A percentile compares a stretch with the other conserved stretches of the same genome.
These are phyloP conservation scores for Akanthomyces lecanii DNA, from an alignment of 2,329 filamentous ascomycete genomes.

Conservation along the genomic window DNA sequence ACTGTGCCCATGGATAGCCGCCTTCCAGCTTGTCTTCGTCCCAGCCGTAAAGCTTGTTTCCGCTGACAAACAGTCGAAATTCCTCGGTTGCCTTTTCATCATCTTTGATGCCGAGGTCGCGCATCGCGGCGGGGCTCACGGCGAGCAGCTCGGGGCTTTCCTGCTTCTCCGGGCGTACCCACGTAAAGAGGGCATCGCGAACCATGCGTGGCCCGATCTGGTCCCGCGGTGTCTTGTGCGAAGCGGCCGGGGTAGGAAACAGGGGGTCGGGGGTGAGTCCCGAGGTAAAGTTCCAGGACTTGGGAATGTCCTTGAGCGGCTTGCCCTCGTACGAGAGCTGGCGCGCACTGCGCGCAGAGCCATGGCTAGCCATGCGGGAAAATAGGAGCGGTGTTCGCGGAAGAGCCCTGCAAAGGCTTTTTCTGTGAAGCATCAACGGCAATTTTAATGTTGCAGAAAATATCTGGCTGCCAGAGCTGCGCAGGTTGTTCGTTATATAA, in stretches of 20 bases:
- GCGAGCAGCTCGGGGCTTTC: conserved; percentile 74
- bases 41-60: conserved; percentile 79
- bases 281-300: conserved; percentile 62
- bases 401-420: conserved; percentile 9
- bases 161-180: conserved; percentile 74
- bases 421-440: conserved; percentile 16
- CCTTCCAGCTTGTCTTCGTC: conserved; percentile 61
- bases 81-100: conserved; percentile 67
- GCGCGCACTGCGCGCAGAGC: conserved; percentile 1
- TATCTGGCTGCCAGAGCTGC: not conserved
- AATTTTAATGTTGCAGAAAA: not conserved
- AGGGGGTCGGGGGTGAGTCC: conserved; percentile 69
- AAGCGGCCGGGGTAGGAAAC: conserved; percentile 76
- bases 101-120: conserved; percentile 70
- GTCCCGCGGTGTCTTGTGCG: conserved; percentile 74
- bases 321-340: conserved; percentile 25
- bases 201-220: conserved; percentile 78
- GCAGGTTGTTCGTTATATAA: not conserved
- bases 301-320: conserved; percentile 54
- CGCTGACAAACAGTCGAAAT: conserved; percentile 73
- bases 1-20: conserved; percentile 96
- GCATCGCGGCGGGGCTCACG: conserved; percentile 73
- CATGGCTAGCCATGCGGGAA: conserved; percentile 11
- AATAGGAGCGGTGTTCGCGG: conserved; percentile 2
- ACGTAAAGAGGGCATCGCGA: conserved; percentile 81